These are phyloP conservation scores for Hypericum perforatum DNA, from an alignment of 345 rosid species.

Conservation along the genomic window DNA sequence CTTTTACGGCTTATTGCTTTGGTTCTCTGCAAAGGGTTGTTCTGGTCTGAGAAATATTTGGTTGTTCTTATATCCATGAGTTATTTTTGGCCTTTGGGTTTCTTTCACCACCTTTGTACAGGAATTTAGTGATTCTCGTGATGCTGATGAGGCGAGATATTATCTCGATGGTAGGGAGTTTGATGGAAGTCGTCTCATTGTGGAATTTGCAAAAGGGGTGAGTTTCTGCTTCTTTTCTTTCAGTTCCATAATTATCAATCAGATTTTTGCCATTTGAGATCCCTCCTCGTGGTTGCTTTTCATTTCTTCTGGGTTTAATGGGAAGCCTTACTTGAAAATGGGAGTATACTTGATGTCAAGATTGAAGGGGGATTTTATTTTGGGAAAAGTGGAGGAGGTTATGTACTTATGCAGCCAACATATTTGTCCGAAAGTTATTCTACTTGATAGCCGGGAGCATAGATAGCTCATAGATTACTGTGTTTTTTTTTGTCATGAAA, in stretches of 20 bases:
- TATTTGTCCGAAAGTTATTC: no score
- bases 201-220: conserved; percentile 90
- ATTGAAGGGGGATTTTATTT: no score
- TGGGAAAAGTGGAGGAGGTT: no score
- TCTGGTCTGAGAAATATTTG: not conserved
- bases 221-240: conserved; percentile 3
- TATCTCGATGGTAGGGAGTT: conserved; percentile 67
- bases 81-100: conserved; percentile 11
- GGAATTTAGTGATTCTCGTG: conserved; percentile 93
- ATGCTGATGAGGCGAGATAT: conserved; percentile 90
- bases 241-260: not conserved
- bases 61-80: conserved; percentile 17
- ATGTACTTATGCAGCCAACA: no score
- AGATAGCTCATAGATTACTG: no score
- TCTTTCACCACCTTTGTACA: conserved; percentile 21
- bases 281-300: not conserved
- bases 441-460: no score
- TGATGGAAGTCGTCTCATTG: conserved; percentile 84
- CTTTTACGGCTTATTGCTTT: not conserved
- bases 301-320: no score
- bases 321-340: no score
- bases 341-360: no score
- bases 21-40: not conserved
- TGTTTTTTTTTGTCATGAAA: no score
- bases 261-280: not conserved